Percentiles rank a stretch among this genome's conserved stretches.
Evolutionary conservation across 2,329 filamentous ascomycete genomes (phyloP).

Genomic region (Sordariomycetes sp.): DNA sequence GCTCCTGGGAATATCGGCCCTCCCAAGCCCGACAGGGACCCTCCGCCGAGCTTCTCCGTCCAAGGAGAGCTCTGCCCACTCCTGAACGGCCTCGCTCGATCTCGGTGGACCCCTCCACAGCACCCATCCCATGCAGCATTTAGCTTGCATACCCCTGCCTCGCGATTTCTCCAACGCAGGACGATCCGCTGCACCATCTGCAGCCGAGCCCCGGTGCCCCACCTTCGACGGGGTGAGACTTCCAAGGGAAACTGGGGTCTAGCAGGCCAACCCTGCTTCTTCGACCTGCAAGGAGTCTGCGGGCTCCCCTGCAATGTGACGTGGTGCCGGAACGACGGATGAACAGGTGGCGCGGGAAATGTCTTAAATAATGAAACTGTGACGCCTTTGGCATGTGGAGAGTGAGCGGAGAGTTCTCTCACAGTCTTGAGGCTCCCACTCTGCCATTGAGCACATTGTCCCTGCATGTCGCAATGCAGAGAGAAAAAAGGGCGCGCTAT

Average conservation of each 20-base stretch:
- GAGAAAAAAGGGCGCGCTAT: too few species aligned
- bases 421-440: too few species aligned
- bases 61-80: neutral
- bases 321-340: neutral
- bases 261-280: neutral
- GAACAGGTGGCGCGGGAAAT: neutral
- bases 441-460: too few species aligned
- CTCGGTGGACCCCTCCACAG: neutral
- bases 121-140: neutral
- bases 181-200: neutral
- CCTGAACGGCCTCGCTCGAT: neutral
- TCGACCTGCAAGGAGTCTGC: neutral
- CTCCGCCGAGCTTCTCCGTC: neutral
- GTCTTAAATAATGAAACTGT: neutral
- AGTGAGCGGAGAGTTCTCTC: too few species aligned
- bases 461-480: too few species aligned
- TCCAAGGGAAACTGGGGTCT: neutral
- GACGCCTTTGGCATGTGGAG: neutral
- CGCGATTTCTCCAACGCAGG: neutral
- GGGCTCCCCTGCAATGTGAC: neutral
- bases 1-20: too few species aligned
- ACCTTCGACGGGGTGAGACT: neutral
- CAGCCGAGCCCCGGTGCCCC: neutral
- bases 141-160: neutral
- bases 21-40: too few species aligned